Conservation (phyloP, 495 filamentous ascomycete species). For the Mycothermus thermophilus region DNA sequence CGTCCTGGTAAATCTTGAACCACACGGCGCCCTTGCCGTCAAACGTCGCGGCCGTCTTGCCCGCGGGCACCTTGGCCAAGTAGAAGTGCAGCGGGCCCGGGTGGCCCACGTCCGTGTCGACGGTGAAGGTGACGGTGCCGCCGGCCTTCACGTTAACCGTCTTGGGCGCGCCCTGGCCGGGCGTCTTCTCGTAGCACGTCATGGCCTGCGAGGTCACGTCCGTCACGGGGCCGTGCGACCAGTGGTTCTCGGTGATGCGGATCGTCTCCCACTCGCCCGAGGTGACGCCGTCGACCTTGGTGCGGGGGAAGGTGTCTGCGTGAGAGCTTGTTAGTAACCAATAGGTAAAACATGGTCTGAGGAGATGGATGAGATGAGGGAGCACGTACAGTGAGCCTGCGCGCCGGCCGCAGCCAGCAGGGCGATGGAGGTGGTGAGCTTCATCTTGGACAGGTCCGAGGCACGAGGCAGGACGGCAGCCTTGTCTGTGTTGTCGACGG, state of each 20-base stretch:
- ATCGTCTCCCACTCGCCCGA: conserved; percentile 31
- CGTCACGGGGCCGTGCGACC: conserved; percentile 23
- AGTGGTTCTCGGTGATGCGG: conserved; percentile 32
- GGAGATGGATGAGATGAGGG: neutral
- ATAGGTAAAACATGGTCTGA: too few species aligned
- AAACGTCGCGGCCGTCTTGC: conserved; percentile 30
- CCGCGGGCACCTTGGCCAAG: conserved; percentile 34
- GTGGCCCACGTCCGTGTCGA: conserved; percentile 30
- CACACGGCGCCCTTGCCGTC: conserved; percentile 39
- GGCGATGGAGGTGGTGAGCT: conserved; percentile 17
- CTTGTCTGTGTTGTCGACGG: too few species aligned
- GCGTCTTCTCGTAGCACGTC: conserved; percentile 26
- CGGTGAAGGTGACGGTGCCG: conserved; percentile 30
- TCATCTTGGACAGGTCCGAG: too few species aligned
- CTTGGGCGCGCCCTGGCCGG: conserved; percentile 14
- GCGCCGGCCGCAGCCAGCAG: conserved; percentile 21
- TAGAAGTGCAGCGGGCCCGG: conserved; percentile 35
- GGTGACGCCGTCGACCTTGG: conserved; percentile 16
- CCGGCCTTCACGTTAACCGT: conserved; percentile 29
- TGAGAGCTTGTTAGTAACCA: too few species aligned
- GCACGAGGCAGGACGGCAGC: too few species aligned
- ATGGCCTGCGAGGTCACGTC: conserved; percentile 29
- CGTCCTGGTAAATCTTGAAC: conserved; percentile 40
- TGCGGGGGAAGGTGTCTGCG: conserved; percentile 17
- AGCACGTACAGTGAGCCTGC: conserved; percentile 27